A percentile compares a stretch with the other conserved stretches of the same genome.
Evolutionary conservation across 2,329 filamentous ascomycete species (phyloP).

Genomic region (Hymenoscyphus occultus): DNA sequence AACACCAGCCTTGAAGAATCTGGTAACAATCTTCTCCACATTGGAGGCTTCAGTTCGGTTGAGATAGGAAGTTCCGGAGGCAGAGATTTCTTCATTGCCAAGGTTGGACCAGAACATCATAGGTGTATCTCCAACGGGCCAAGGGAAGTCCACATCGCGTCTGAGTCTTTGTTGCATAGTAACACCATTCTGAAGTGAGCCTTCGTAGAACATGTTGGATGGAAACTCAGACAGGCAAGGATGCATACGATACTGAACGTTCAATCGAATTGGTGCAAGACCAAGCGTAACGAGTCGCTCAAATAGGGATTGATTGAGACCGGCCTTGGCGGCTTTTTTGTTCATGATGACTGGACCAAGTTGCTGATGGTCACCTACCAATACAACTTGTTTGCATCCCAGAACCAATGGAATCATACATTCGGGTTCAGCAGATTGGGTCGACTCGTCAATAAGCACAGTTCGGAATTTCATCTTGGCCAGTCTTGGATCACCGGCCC

Average conservation of each 20-base stretch:
- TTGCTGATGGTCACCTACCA: constrained; percentile 97
- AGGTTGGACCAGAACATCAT: constrained; percentile 99
- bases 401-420: constrained; percentile 98
- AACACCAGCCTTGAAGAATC: constrained; percentile 99
- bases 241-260: constrained; percentile 99
- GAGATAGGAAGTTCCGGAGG: constrained; percentile 94
- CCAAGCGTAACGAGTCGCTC: constrained; percentile 93
- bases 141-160: constrained; percentile 94
- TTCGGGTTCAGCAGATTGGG: constrained; percentile 95
- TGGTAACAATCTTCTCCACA: constrained; percentile 96
- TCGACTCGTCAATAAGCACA: constrained; percentile 96
- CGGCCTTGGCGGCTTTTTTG: constrained; percentile 98
- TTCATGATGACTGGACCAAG: constrained; percentile 99
- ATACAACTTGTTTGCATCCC: constrained; percentile 97
- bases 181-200: constrained; percentile 93
- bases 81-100: constrained; percentile 96
- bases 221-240: constrained; percentile 95
- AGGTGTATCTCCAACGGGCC: constrained; percentile 88
- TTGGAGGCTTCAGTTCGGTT: constrained; percentile 97
- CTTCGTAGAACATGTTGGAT: constrained; percentile 99
- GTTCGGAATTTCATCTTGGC: constrained; percentile 98
- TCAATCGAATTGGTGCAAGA: constrained; percentile 85
- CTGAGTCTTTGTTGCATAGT: constrained; percentile 84
- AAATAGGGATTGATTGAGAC: constrained; percentile 96
- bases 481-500: constrained; percentile 90